A percentile compares a stretch with the other conserved stretches of the same genome.
These are phyloP conservation scores for Aspergillus aculeatus DNA, from an alignment of 2,329 filamentous ascomycete species.

Conservation along the genomic window DNA sequence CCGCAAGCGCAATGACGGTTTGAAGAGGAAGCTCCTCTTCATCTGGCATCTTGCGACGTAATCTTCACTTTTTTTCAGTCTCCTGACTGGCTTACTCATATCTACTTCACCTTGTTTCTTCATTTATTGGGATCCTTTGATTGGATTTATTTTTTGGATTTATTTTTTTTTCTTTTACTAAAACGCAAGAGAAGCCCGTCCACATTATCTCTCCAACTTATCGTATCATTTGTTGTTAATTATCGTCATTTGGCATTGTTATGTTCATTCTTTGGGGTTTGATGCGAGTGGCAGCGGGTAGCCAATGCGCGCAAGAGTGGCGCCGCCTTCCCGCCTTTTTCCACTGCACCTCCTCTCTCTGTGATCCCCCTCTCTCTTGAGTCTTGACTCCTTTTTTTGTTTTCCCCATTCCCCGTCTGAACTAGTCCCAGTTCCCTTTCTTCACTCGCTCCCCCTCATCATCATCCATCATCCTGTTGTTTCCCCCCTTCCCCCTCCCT, in stretches of 20 bases:
- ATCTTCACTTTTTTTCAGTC: too few species aligned
- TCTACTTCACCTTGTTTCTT: too few species aligned
- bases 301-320: background rate
- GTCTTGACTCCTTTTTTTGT: too few species aligned
- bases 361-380: background rate
- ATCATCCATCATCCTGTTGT: constrained; percentile 7
- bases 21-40: background rate
- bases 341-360: background rate
- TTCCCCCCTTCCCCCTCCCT: background rate
- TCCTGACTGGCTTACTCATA: too few species aligned
- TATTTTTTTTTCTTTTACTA: background rate
- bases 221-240: background rate
- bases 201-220: background rate
- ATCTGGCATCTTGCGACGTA: background rate
- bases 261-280: background rate
- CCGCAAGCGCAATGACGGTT: background rate
- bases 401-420: background rate
- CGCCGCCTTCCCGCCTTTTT: constrained; percentile 1
- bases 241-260: background rate
- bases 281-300: background rate
- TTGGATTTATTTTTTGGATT: background rate
- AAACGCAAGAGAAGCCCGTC: too few species aligned
- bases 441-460: background rate
- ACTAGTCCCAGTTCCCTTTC: background rate
- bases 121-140: too few species aligned